A percentile compares a stretch with the other conserved stretches of the same genome.
Conservation (phyloP, 2,329 filamentous ascomycete species). For the Apiospora pterosperma region DNA sequence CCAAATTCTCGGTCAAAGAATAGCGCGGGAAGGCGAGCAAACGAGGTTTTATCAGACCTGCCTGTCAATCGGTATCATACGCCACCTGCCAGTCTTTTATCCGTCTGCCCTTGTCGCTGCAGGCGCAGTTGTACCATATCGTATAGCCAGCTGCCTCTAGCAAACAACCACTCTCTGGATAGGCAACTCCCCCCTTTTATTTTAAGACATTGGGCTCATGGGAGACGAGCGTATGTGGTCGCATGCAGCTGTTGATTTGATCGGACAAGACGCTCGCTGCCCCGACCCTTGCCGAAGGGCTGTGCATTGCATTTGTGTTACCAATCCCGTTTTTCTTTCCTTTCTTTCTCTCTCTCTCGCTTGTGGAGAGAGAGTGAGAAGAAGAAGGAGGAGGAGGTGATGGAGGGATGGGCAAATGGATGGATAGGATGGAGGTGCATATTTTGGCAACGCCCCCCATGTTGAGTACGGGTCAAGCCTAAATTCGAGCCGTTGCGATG, state of each 20-base stretch:
- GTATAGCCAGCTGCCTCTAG: not conserved
- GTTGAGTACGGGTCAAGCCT: not conserved
- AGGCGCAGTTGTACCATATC: not conserved
- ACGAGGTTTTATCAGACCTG: not conserved
- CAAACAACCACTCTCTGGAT: not conserved
- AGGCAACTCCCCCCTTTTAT: not conserved
- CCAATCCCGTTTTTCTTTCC: not conserved
- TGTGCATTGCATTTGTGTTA: not conserved
- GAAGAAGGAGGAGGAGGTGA: not conserved
- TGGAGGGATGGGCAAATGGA: not conserved
- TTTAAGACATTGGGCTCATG: slow-evolving; percentile 1
- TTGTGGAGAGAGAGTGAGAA: not conserved
- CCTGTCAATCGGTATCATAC: not conserved
- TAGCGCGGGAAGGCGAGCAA: not conserved
- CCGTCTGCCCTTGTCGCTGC: not conserved
- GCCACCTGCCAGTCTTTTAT: not conserved
- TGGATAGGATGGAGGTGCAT: not conserved
- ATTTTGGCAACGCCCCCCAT: not conserved
- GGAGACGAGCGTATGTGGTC: not conserved
- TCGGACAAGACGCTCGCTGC: not conserved
- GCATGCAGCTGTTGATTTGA: not conserved
- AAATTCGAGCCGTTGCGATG: not conserved
- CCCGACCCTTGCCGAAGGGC: not conserved
- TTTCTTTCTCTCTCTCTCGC: not conserved
- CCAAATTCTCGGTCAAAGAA: not conserved